Conservation (phyloP, 1,139 yeast species). For the Eremothecium coryli region DNA sequence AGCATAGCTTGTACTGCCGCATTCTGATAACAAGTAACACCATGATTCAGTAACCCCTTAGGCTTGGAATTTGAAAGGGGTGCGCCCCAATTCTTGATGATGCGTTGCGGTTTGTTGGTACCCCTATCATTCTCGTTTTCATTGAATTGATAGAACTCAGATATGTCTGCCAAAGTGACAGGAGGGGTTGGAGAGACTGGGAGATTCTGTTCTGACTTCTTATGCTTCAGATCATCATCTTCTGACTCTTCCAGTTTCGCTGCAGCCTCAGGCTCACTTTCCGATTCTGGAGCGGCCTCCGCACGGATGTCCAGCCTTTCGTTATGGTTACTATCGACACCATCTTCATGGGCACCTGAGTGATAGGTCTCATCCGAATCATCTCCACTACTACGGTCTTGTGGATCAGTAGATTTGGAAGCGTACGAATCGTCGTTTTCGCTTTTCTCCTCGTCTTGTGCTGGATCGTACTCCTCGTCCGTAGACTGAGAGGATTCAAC, state of each 20-base stretch:
- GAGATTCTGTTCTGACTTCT: constrained; percentile 24
- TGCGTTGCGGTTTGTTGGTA: constrained; percentile 45
- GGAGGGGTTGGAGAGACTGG: constrained; percentile 33
- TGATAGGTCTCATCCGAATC: background rate
- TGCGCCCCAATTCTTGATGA: constrained; percentile 53
- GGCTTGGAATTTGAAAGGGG: constrained; percentile 42
- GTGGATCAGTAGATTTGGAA: constrained; percentile 17
- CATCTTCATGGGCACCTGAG: background rate
- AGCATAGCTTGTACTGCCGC: constrained; percentile 85
- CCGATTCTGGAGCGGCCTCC: constrained; percentile 3
- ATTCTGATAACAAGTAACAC: constrained; percentile 95
- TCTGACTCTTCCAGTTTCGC: constrained; percentile 16
- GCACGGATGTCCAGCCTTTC: constrained; percentile 6
- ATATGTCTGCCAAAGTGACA: constrained; percentile 40
- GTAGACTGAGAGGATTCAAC: background rate
- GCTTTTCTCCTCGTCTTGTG: constrained; percentile 9
- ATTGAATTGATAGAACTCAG: constrained; percentile 42
- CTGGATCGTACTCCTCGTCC: constrained; percentile 14
- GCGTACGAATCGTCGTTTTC: background rate
- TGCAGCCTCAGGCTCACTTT: background rate
- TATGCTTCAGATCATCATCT: constrained; percentile 27
- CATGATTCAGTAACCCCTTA: constrained; percentile 76
- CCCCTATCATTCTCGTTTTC: constrained; percentile 50
- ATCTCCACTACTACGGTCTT: constrained; percentile 6
- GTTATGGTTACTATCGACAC: constrained; percentile 8